Base-by-base conservation (phyloP, 2,329 filamentous ascomycete species). In the Ophiostoma ulmi region DNA sequence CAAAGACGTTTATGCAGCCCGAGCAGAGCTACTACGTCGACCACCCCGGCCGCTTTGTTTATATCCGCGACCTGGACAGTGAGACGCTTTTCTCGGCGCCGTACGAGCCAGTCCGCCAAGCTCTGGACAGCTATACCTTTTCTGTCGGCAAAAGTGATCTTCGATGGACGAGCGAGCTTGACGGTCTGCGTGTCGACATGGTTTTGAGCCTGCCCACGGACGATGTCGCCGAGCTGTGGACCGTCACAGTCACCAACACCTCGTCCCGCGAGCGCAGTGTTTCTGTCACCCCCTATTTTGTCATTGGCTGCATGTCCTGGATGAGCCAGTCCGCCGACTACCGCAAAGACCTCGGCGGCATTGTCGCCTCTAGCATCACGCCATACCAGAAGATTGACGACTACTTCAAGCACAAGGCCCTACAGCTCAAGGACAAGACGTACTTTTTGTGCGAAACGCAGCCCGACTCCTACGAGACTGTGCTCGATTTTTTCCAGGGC, bases 251-350 rank as follows among this genome's bases (percentile, higher is more conserved):
- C 36, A 83, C 80, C 20, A 87, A 87, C 73, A 69, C 83, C 8
- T 83, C 83, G 0, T 76, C 75, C 36, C 80, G 80, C 3, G 77
- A 80, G 6, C 81, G 85, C 17, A 82, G 79, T 65, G 76, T 87
- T 73, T 84, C 83, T 75, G 77, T 87, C 39, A 86, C 85, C 72
- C 85, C 85, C 0, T 86, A 86, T 74, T 87, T 87, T 77, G 82
- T 84, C 48, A 81, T 87, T 69, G 85, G 85, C n/a, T 86, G 85
- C 77, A 86, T 86, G 84, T 87, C 85, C 17, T 87, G 85, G 85
- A 87, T 87, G 85, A 87, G 86, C 75, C 85, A 86, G 75, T 84
- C 83, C 41, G 85, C 82, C 48, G 82, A 85, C 73, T 87, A 83
- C 79, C 80, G 81, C 31, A 70, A 78, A 6, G 82, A 85, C 11